phyloP scores from a whole-genome alignment of 192 early-diverging fungal genomes.

The Phycomyces blakesleeanus region DNA sequence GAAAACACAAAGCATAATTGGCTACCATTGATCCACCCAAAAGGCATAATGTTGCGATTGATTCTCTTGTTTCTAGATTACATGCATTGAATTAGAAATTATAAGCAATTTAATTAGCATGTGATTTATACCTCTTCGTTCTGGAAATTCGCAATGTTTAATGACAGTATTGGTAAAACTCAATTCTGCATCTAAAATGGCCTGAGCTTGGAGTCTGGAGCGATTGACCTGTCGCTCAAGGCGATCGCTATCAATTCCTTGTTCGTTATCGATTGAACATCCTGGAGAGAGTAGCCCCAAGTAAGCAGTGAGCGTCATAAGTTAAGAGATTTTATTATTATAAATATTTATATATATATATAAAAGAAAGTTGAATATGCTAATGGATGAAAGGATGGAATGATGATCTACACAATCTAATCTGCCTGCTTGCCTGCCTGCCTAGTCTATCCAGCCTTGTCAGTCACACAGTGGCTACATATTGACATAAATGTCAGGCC shows the following conservation, averaged over 20 bases:
- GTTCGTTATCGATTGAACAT: constrained; percentile 8
- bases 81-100: not conserved
- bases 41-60: constrained; percentile 22
- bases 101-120: not conserved
- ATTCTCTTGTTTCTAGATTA: constrained; percentile 1
- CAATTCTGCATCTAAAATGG: constrained; percentile 3
- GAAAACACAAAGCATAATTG: constrained; percentile 34
- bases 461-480: too few species aligned
- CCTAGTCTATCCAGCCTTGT: too few species aligned
- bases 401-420: too few species aligned
- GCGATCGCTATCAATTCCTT: not conserved
- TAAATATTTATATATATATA: too few species aligned
- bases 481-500: too few species aligned
- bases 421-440: too few species aligned
- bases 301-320: constrained; percentile 14
- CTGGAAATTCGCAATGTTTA: not conserved
- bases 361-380: too few species aligned
- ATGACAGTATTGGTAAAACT: constrained; percentile 4
- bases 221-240: not conserved
- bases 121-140: constrained; percentile 10
- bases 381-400: too few species aligned
- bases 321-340: not conserved
- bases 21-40: constrained; percentile 28
- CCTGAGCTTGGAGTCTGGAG: not conserved
- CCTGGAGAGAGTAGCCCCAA: constrained; percentile 8